Evolutionary conservation across 2,329 filamentous ascomycete species (phyloP).

Genomic region (Fusarium mundagurra): DNA sequence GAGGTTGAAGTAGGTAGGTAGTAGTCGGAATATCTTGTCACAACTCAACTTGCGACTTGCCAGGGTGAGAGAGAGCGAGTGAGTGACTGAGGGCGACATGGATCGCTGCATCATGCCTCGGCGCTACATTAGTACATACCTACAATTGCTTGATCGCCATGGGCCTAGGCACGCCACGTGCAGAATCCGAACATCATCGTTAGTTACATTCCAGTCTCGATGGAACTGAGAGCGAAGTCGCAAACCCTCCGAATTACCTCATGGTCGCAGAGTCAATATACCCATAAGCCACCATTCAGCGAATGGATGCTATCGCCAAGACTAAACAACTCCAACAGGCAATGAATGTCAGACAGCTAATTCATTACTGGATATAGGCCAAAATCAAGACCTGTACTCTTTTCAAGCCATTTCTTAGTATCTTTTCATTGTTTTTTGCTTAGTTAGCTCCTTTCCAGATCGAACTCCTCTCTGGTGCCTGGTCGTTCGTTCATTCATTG

Average conservation of each 20-base stretch:
- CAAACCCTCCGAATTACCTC: not conserved
- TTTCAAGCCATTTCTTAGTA: constrained; percentile 14
- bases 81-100: not conserved
- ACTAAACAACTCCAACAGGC: not conserved
- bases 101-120: constrained; percentile 5
- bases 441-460: not conserved
- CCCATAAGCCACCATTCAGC: not conserved
- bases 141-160: not conserved
- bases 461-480: constrained; percentile 1
- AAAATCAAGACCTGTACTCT: not conserved
- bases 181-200: constrained; percentile 6
- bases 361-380: constrained; percentile 8
- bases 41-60: not conserved
- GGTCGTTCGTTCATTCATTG: not conserved
- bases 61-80: not conserved
- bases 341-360: not conserved
- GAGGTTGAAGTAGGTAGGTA: not conserved
- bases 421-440: constrained; percentile 4
- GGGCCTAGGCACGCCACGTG: constrained; percentile 14
- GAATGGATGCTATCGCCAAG: not conserved
- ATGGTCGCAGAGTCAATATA: not conserved
- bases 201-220: constrained; percentile 11
- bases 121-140: not conserved
- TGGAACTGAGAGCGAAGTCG: not conserved
- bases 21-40: not conserved